Percentiles rank a stretch among this genome's conserved stretches.
phyloP scores from a whole-genome alignment of 1,284 basidiomycete genomes.

The Inonotus obliquus region DNA sequence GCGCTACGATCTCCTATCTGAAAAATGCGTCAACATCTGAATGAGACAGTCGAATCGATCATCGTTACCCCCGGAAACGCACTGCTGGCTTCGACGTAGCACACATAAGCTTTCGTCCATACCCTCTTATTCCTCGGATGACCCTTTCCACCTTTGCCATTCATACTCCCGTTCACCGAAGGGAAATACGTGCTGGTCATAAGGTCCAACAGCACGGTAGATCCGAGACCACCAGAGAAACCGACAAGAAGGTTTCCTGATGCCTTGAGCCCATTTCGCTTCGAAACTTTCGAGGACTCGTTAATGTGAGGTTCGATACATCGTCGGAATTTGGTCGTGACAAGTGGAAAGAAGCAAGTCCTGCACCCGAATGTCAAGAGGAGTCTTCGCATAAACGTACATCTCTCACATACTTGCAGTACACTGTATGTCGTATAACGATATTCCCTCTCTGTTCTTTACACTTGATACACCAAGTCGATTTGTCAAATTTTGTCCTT shows the following conservation, averaged over 20 bases:
- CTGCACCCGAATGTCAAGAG: slow-evolving; percentile 31
- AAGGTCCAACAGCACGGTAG: slow-evolving; percentile 66
- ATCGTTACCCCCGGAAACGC: slow-evolving; percentile 51
- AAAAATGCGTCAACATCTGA: slow-evolving; percentile 21
- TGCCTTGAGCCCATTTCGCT: slow-evolving; percentile 53
- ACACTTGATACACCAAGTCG: slow-evolving; percentile 64
- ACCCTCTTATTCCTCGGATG: slow-evolving; percentile 61
- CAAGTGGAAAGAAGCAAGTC: slow-evolving; percentile 60
- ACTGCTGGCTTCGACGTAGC: slow-evolving; percentile 64
- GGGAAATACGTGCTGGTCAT: slow-evolving; percentile 58
- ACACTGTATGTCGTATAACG: slow-evolving; percentile 72
- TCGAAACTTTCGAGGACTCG: slow-evolving; percentile 41
- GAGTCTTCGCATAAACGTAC: not conserved
- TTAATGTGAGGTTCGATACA: slow-evolving; percentile 63
- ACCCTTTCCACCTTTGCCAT: slow-evolving; percentile 48
- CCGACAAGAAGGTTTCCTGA: slow-evolving; percentile 62
- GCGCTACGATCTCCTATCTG: slow-evolving; percentile 54
- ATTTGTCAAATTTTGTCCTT: slow-evolving; percentile 59
- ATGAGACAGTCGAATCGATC: not conserved
- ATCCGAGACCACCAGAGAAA: slow-evolving; percentile 71
- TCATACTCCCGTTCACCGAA: slow-evolving; percentile 23
- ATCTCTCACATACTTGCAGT: slow-evolving; percentile 62
- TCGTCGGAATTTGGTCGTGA: slow-evolving; percentile 60
- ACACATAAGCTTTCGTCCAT: slow-evolving; percentile 58
- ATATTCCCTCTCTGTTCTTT: slow-evolving; percentile 59